Conservation (phyloP, 192 early-diverging fungal species). For the Coemansia sp. region DNA sequence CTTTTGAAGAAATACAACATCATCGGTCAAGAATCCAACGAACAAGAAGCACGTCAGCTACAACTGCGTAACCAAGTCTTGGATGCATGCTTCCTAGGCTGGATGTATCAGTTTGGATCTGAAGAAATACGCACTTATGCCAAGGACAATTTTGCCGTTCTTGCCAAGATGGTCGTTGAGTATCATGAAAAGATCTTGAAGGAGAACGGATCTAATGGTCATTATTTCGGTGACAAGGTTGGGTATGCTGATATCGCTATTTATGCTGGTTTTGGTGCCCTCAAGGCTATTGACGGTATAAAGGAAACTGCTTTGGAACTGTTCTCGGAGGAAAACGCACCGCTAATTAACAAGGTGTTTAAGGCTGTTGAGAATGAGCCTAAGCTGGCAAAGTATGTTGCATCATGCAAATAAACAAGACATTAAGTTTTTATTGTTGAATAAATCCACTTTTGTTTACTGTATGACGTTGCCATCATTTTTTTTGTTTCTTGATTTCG, state of each 20-base stretch:
- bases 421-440: too few species aligned
- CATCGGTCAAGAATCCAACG: slow-evolving; percentile 13
- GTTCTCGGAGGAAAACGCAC: neutral
- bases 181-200: slow-evolving; percentile 51
- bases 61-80: slow-evolving; percentile 23
- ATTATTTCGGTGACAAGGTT: slow-evolving; percentile 50
- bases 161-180: slow-evolving; percentile 17
- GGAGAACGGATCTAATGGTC: slow-evolving; percentile 59
- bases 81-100: slow-evolving; percentile 3
- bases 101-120: slow-evolving; percentile 10
- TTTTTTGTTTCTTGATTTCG: too few species aligned
- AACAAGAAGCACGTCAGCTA: slow-evolving; percentile 28
- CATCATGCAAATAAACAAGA: neutral
- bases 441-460: too few species aligned
- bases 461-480: too few species aligned
- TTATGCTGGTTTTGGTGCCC: neutral
- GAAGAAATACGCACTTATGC: neutral
- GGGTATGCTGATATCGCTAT: slow-evolving; percentile 43
- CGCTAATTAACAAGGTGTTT: neutral
- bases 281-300: neutral
- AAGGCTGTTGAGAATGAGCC: neutral
- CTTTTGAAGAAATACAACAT: slow-evolving; percentile 48
- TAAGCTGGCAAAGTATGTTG: neutral
- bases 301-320: neutral
- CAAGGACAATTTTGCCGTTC: slow-evolving; percentile 1